Base-by-base conservation (phyloP, 768 basidiomycete species). In the Tylopilus plumbeoviolaceoides region DNA sequence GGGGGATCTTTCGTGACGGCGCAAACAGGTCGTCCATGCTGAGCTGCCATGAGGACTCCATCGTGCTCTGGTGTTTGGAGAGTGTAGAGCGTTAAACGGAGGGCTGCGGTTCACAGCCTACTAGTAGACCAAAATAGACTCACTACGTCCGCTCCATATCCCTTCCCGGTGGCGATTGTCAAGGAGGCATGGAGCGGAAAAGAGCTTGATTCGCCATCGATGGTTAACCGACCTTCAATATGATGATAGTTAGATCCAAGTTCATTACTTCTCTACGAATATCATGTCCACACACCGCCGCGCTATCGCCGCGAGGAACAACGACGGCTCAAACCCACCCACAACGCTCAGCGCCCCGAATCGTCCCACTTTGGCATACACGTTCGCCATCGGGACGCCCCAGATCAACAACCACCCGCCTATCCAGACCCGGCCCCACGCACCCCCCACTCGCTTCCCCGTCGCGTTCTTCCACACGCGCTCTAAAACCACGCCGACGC, bases 401-500 rank as follows among this genome's bases (percentile, higher is more conserved):
- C 78, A 82, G 0, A 70, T 63, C 9, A 77, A 8, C 5, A 79
- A 41, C 82, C 82, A 85, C 0, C 58, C 31, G 31, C 69, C 58
- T 12, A 74, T 70, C 85, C 85, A 88, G 9, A 75, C 33, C 66
- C 73, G 64, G 0, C 85, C 84, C 9, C 59, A 40, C 38, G 68
- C 52, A 2, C 84, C 85, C 15, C 69, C 63, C 8, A 83, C 78
- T 48, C 65, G 64, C 35, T 59, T 58, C 8, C 80, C 78, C 3
- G 74, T 78, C 4, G 63, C 38, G 3, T 54, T 54, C 56, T 68
- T 74, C 75, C 75, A 85, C 6, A 63, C 53, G 5, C 70, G 65
- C 63, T 87, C 85, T 35, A 81, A 30, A 7, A 78, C 54, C 17
- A 80, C 62, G 5, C 82, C 83, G 0, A 82, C 60, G n/a, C 78